Percentiles rank a stretch among this genome's conserved stretches.
These are phyloP conservation scores for Sutorius eximius DNA, from an alignment of 1,284 basidiomycete species.

Conservation along the genomic window DNA sequence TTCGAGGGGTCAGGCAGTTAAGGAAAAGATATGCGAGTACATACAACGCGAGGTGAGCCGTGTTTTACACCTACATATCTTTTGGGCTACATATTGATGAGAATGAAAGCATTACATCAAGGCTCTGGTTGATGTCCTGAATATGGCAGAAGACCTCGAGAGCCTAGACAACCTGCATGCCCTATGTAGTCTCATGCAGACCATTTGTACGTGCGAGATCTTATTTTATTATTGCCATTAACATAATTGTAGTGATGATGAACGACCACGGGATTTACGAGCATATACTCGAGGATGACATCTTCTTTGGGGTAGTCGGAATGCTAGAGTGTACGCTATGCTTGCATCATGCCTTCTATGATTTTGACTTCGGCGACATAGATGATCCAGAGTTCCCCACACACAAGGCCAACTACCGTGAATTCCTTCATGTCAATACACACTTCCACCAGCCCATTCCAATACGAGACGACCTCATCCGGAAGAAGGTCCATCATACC, in stretches of 20 bases:
- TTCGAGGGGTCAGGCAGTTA: constrained; percentile 62
- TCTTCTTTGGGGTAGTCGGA: constrained; percentile 91
- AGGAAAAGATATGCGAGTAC: constrained; percentile 81
- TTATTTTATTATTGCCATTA: constrained; percentile 11
- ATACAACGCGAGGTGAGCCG: constrained; percentile 70
- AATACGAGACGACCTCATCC: constrained; percentile 71
- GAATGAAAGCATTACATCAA: constrained; percentile 80
- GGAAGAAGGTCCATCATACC: constrained; percentile 92
- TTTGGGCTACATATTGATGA: constrained; percentile 12
- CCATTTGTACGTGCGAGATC: constrained; percentile 70
- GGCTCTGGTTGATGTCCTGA: constrained; percentile 79
- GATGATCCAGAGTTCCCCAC: constrained; percentile 96
- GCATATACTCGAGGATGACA: constrained; percentile 90
- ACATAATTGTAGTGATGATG: constrained; percentile 71
- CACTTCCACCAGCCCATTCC: constrained; percentile 86
- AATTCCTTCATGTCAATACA: constrained; percentile 81
- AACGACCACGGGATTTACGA: constrained; percentile 97
- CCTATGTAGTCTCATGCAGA: constrained; percentile 91
- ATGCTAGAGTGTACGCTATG: constrained; percentile 90
- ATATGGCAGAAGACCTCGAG: constrained; percentile 91
- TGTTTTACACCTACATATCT: background rate
- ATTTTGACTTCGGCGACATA: constrained; percentile 35
- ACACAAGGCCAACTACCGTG: constrained; percentile 95
- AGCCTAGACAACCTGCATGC: constrained; percentile 87
- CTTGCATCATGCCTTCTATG: constrained; percentile 10